phyloP scores from a whole-genome alignment of 139 green algal genomes.

The Dunaliella primolecta region DNA sequence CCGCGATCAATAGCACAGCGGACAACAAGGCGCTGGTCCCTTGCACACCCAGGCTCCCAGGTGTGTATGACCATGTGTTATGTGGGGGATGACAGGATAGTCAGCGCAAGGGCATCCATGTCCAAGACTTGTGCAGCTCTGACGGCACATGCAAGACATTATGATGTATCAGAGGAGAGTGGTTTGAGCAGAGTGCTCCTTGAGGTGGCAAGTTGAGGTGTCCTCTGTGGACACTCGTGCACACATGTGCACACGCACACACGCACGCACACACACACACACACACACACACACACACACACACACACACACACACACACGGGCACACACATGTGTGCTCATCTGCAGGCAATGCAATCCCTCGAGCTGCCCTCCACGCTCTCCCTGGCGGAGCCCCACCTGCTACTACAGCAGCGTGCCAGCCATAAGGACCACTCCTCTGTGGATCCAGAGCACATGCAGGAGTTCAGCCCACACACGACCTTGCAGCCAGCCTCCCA shows the following conservation, averaged over 20 bases:
- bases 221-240: slow-evolving; percentile 14
- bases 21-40: too few relatives aligned
- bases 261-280: background rate
- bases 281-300: background rate
- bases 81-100: too few relatives aligned
- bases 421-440: background rate
- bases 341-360: background rate
- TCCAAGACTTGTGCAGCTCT: too few relatives aligned
- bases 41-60: too few relatives aligned
- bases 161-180: too few relatives aligned
- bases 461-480: background rate
- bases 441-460: background rate
- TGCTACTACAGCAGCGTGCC: background rate
- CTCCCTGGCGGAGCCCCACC: background rate
- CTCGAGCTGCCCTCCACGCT: background rate
- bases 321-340: background rate
- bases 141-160: too few relatives aligned
- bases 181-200: too few relatives aligned
- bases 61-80: too few relatives aligned
- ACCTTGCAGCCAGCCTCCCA: background rate
- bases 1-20: too few relatives aligned
- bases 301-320: background rate
- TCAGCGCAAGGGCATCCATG: too few relatives aligned
- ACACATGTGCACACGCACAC: background rate
- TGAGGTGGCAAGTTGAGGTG: too few relatives aligned